Percentiles rank a stretch among this genome's conserved stretches.
These are phyloP conservation scores for Gilbertella persicaria DNA, from an alignment of 371 early-diverging fungal species.

Conservation along the genomic window DNA sequence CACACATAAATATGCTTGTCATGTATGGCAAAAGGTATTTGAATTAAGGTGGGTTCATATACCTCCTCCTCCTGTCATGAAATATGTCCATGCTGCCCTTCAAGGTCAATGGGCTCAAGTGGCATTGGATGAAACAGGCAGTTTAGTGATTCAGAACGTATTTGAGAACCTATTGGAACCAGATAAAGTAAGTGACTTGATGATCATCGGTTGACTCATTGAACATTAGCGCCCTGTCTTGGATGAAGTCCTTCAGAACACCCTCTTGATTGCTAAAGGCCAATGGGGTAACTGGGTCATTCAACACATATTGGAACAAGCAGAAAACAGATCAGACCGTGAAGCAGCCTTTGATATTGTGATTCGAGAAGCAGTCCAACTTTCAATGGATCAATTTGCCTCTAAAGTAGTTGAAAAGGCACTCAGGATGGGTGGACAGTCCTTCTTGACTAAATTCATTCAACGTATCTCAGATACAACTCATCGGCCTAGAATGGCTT, in stretches of 20 bases:
- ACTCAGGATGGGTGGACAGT: constrained; percentile 58
- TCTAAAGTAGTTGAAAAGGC: constrained; percentile 80
- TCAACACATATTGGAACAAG: constrained; percentile 97
- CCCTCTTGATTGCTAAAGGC: constrained; percentile 93
- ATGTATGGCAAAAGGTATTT: constrained; percentile 81
- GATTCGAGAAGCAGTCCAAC: constrained; percentile 46
- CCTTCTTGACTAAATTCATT: constrained; percentile 30
- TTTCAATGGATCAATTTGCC: constrained; percentile 76
- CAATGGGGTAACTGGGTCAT: constrained; percentile 99
- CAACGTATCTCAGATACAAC: constrained; percentile 23
- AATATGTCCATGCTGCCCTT: constrained; percentile 59
- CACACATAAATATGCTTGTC: constrained; percentile 77
- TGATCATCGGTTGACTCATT: background rate
- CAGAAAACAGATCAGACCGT: constrained; percentile 52
- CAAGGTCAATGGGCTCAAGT: constrained; percentile 68
- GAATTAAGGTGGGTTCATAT: constrained; percentile 61
- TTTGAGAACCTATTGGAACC: constrained; percentile 70
- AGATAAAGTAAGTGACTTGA: constrained; percentile 50
- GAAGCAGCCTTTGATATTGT: constrained; percentile 52
- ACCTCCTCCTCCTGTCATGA: constrained; percentile 56
- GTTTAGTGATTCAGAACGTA: constrained; percentile 79
- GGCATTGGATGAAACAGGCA: constrained; percentile 78
- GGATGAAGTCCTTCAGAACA: constrained; percentile 90
- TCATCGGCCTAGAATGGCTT: constrained; percentile 43
- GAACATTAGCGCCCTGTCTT: constrained; percentile 73